These are phyloP conservation scores for Ogataea henricii DNA, from an alignment of 805 yeast species.

Conservation along the genomic window DNA sequence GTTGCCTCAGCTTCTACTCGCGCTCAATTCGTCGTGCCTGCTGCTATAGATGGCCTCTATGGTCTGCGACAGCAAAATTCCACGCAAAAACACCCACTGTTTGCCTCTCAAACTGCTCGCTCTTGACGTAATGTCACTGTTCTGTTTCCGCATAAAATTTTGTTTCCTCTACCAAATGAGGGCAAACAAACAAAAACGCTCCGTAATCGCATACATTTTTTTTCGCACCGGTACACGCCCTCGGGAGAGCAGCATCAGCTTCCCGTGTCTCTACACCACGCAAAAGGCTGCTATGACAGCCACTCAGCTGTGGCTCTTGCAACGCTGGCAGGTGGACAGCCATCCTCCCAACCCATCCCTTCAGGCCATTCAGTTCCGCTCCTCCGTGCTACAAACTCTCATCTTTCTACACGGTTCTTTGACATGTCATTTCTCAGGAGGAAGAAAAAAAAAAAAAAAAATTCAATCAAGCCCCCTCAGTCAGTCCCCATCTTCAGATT, in stretches of 20 bases:
- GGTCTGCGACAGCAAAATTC: not conserved
- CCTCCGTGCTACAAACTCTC: no score
- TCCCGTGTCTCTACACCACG: no score
- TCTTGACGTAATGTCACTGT: constrained; percentile 15
- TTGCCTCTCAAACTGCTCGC: not conserved
- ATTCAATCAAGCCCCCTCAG: not conserved
- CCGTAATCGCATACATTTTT: not conserved
- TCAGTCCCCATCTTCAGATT: not conserved
- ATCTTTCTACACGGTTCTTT: not conserved
- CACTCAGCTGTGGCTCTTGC: no score
- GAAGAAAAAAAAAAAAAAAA: not conserved
- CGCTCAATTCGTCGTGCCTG: constrained; percentile 1
- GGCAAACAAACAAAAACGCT: constrained; percentile 13
- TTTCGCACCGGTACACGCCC: constrained; percentile 3
- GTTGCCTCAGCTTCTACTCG: not conserved
- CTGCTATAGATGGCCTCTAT: not conserved
- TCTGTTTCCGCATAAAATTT: constrained; percentile 18
- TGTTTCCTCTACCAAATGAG: constrained; percentile 13
- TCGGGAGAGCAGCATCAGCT: no score
- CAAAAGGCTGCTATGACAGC: no score
- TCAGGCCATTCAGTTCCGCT: not conserved
- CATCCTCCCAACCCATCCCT: not conserved
- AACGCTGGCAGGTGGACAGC: no score
- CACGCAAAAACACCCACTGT: not conserved
- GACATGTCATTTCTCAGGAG: constrained; percentile 1